These are phyloP conservation scores for Geranomyces variabilis DNA, from an alignment of 192 early-diverging fungal species.

Conservation along the genomic window DNA sequence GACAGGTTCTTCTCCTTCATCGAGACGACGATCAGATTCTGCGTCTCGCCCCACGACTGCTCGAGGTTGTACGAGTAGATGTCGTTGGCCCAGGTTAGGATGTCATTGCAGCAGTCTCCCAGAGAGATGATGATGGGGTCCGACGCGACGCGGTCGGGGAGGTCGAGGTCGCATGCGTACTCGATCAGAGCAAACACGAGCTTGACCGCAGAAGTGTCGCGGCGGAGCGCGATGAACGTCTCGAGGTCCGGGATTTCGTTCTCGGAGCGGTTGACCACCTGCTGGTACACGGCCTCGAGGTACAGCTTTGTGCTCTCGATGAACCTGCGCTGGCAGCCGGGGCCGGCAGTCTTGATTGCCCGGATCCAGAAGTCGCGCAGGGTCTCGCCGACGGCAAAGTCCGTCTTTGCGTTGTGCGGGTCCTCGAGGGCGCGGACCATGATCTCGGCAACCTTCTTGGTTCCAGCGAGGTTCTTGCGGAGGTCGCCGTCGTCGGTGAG, in stretches of 20 bases:
- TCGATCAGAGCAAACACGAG: not conserved
- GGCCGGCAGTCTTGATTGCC: not conserved
- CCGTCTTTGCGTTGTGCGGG: not conserved
- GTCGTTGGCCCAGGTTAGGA: conserved; percentile 6
- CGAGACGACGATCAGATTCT: not conserved
- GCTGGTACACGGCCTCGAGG: not conserved
- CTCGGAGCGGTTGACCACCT: not conserved
- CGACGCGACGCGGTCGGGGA: not conserved
- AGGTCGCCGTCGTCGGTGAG: not conserved
- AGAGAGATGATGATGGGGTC: not conserved
- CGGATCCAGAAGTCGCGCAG: not conserved
- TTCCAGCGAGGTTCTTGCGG: not conserved
- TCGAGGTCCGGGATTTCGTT: not conserved
- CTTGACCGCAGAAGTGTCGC: not conserved
- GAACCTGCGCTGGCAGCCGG: not conserved
- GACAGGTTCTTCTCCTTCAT: not conserved
- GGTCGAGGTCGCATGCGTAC: not conserved
- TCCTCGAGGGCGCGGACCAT: not conserved
- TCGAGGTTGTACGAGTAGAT: not conserved
- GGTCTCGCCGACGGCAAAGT: not conserved
- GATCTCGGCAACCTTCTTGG: not conserved
- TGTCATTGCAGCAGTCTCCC: not conserved
- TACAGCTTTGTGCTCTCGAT: not conserved
- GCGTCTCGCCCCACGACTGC: conserved; percentile 5
- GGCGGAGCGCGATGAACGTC: not conserved